Evolutionary conservation across 2,329 filamentous ascomycete genomes (phyloP), one percentile per base, ranked within the genome.

Genomic region (Colletotrichum theobromicola): DNA sequence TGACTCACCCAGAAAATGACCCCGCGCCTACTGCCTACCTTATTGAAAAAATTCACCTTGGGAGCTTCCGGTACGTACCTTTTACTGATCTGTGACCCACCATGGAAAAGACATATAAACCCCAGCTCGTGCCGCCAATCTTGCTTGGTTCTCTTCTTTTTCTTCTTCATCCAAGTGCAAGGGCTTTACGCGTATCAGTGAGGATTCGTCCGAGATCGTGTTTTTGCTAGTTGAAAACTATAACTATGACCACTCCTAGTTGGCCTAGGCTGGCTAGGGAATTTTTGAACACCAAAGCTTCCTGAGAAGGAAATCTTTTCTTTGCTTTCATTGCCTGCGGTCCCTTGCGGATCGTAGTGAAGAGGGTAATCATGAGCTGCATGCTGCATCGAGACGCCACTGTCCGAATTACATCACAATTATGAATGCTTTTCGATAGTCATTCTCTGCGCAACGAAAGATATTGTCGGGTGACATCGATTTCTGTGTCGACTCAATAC

Each of bases 181-280:
- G 91, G 92, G 93, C 92, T 91, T 93, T 93, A 94, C 90, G 92
- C 90, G 90, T 92, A 91, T 91, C 92, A 93, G 92, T 95, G 93
- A 95, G 92, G 93, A 94, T 93, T 92, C 90, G 92, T 95, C 94
- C 91, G 94, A 95, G 93, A 91, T 91, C 90, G 90, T 90, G 90
- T 94, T 94, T 94, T 94, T 95, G 93, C 93, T 95, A 94, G 93
- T 94, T 94, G 93, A 94, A 94, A 94, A 94, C 93, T 94, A 94
- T 88, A 89, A 35, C 89, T 67, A 90, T 94, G 93, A 94, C 93
- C 89, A 89, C 93, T 95, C 88, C 88, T 89, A 86, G 80, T 89
- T 90, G 91, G 92, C 89, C 90, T 89, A 88, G 87, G 90, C 88
- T 89, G 90, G 90, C 86, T 87, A 90, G 89, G 93, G 93, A 95